Evolutionary conservation across 2,329 filamentous ascomycete species (phyloP), one percentile per base, ranked within the genome.

Genomic region (Macrophomina phaseolina): DNA sequence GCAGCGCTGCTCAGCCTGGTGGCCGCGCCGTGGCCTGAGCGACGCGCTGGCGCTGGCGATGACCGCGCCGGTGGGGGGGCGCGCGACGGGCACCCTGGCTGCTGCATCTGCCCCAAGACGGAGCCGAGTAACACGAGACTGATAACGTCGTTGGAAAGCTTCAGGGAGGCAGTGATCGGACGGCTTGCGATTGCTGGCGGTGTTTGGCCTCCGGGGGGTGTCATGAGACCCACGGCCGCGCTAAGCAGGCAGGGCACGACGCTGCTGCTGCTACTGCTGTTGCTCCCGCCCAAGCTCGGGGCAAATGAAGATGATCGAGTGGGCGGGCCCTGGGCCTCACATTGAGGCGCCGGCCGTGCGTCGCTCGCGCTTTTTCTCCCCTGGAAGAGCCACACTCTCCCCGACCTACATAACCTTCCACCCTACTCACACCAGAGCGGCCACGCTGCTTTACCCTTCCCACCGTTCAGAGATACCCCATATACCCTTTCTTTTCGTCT

Each of bases 131-230:
- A 53, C 60, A 64, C 61, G 46, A 52, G 48, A 53, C 48, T 53
- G 61, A 64, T 64, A 64, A 64, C 61, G 61, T 62, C 58, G 46
- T 14, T n/a, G 42, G 42, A 55, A 62, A 49, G 42, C 46, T 62
- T 62, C 46, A 64, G 61, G 61, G 61, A 52, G 48, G 60, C 56
- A 45, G 40, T 40, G 56, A 48, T 61, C 56, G 56, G 56, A 48
- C 56, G 42, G 56, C 40, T 36, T 38, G 34, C 32, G 60, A 16
- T 23, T 64, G 61, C 48, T 63, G 48, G 60, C 32, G 18, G 60
- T 52, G 45, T 63, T 53, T 53, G 36, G 61, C 32, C 38, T 28
- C 11, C 38, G 56, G 40, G 56, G 46, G 49, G 36, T 12, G 23
- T 65, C 51, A 65, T 58, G 51, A 51, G 51, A 65, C 52, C 62